Conservation (phyloP, 768 basidiomycete species). For the Boletus vermiculosoides region DNA sequence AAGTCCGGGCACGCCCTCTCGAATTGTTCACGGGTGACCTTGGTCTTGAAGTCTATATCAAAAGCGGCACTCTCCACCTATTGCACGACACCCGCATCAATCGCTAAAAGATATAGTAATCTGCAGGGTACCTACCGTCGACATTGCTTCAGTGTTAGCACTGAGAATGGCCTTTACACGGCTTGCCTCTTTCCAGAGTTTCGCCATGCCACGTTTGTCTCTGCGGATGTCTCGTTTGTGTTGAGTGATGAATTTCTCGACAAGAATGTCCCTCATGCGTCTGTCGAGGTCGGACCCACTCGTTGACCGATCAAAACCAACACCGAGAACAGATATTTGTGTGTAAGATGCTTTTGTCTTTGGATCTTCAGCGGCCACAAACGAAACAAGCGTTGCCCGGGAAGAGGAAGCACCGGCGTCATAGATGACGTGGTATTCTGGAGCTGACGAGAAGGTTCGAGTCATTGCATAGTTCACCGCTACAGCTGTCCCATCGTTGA, state of each 20-base stretch:
- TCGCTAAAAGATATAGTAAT: background rate
- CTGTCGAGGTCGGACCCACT: constrained; percentile 88
- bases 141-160: constrained; percentile 80
- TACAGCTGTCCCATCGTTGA: constrained; percentile 94
- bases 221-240: constrained; percentile 63
- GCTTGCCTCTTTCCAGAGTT: constrained; percentile 91
- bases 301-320: constrained; percentile 73
- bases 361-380: constrained; percentile 47
- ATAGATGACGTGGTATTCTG: constrained; percentile 88
- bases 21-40: constrained; percentile 74
- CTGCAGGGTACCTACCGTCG: constrained; percentile 51
- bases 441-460: constrained; percentile 66
- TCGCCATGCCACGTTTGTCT: constrained; percentile 86
- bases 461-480: constrained; percentile 99
- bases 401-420: constrained; percentile 89
- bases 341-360: constrained; percentile 58
- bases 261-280: constrained; percentile 76
- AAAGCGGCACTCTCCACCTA: constrained; percentile 86
- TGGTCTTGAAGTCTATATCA: constrained; percentile 87
- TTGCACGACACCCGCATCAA: constrained; percentile 3
- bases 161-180: constrained; percentile 91
- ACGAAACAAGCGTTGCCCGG: constrained; percentile 73
- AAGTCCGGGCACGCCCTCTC: constrained; percentile 73
- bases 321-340: constrained; percentile 72
- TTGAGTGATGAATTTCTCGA: constrained; percentile 71